Base-by-base conservation (phyloP, 2,329 filamentous ascomycete genomes). In the Colletotrichum euphorbiae region DNA sequence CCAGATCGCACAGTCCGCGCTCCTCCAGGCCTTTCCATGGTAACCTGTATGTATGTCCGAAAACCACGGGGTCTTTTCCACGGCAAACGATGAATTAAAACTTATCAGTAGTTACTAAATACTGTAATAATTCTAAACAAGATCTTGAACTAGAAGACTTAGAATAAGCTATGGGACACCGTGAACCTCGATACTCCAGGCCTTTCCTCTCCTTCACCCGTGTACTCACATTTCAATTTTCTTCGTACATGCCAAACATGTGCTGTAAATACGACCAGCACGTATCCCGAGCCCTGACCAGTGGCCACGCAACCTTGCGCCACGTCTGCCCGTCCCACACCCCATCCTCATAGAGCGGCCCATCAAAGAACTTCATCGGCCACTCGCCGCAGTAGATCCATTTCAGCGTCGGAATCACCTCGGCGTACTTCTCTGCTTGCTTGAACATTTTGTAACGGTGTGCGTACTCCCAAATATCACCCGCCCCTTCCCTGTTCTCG, bases 191-290 rank as follows among this genome's bases (percentile, higher is more conserved):
- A n/a, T n/a, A n/a, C 88, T 2, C 85, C 90, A 3, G 61, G 78
- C 84, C 31, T 85, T 85, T 3, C 78, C 90, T 31, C 87, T 90
- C 71, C 79, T 90, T 17, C 89, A 90, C 74, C 87, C 87, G 3
- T 78, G 88, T n/a, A n/a, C 80, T 89, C 36, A 83, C 21, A 24
- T 24, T 24, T 89, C 72, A 84, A 83, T 66, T 74, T 87, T 12
- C 77, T 89, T 62, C 84, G 87, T 75, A 83, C 85, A 54, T 54
- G 17, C 51, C 51, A 54, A 54, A 54, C 3, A n/a, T 54, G 12
- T 21, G 51, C 11, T 6, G n/a, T 21, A 54, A 21, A 54, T 54
- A 54, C 51, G 33, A 54, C 51, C 33, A 40, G 51, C 51, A 54
- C 51, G 51, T 24, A 2, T 40, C 51, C 51, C 51, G 51, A 24